phyloP scores from a whole-genome alignment of 805 yeast species.

The Metschnikowia orientalis region DNA sequence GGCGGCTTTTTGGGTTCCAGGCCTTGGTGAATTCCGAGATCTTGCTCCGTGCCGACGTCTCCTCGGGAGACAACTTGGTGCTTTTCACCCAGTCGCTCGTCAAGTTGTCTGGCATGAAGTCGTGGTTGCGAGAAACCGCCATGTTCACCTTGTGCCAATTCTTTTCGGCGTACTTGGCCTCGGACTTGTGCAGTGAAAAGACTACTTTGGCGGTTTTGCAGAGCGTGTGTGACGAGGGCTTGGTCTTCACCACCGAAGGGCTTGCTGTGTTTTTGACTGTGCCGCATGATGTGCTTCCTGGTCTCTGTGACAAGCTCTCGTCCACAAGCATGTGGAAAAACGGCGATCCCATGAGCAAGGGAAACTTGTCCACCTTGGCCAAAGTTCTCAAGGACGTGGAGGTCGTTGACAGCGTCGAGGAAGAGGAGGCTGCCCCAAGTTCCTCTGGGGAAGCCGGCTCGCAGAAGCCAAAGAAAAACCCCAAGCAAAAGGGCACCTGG shows the following conservation, averaged over 20 bases:
- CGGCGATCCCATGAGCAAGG: slow-evolving; percentile 68
- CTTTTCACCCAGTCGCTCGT: slow-evolving; percentile 46
- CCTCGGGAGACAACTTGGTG: slow-evolving; percentile 26
- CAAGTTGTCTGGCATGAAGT: slow-evolving; percentile 57
- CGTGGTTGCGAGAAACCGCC: slow-evolving; percentile 85
- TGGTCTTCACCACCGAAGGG: slow-evolving; percentile 74
- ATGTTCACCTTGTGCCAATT: slow-evolving; percentile 65
- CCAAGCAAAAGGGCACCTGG: slow-evolving; percentile 66
- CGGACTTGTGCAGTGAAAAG: slow-evolving; percentile 14
- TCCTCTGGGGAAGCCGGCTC: slow-evolving; percentile 14
- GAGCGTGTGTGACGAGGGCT: slow-evolving; percentile 46
- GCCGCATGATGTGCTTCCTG: slow-evolving; percentile 28
- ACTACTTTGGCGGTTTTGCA: slow-evolving; percentile 33
- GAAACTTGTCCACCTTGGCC: slow-evolving; percentile 58
- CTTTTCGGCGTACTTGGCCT: slow-evolving; percentile 15
- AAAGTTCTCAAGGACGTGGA: slow-evolving; percentile 61
- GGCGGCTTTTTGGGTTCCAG: slow-evolving; percentile 80
- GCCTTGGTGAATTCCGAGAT: slow-evolving; percentile 51
- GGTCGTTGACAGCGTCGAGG: slow-evolving; percentile 34
- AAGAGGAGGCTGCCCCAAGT: slow-evolving; percentile 22
- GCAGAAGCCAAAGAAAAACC: slow-evolving; percentile 19
- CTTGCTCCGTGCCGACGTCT: slow-evolving; percentile 19
- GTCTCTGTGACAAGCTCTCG: slow-evolving; percentile 11
- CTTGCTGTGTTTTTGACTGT: slow-evolving; percentile 63
- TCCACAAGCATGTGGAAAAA: slow-evolving; percentile 51